A percentile compares a stretch with the other conserved stretches of the same genome.
Evolutionary conservation across 2,329 filamentous ascomycete species (phyloP).

Genomic region (Acarospora socialis): DNA sequence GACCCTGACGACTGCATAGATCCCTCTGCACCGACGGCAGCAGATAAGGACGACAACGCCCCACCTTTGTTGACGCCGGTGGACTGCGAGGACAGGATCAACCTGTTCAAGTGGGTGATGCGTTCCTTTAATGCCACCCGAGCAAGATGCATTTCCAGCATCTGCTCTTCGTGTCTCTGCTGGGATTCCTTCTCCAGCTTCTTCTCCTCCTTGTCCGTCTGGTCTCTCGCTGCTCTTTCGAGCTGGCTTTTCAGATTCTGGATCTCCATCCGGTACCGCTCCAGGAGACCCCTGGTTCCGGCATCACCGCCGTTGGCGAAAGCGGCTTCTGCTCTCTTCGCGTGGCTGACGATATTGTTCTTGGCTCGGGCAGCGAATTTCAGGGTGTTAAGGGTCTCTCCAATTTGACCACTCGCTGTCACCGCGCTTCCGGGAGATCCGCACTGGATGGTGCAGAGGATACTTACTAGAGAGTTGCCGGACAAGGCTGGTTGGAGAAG

Average conservation of each 20-base stretch:
- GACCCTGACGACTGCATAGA: too few species aligned
- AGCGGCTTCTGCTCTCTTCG: slow-evolving; percentile 86
- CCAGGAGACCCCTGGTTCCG: slow-evolving; percentile 71
- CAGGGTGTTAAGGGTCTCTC: slow-evolving; percentile 85
- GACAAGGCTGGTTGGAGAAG: slow-evolving; percentile 84
- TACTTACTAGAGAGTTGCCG: slow-evolving; percentile 88
- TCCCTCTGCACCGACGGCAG: too few species aligned
- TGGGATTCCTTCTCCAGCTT: slow-evolving; percentile 71
- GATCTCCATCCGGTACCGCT: slow-evolving; percentile 91
- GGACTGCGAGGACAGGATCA: slow-evolving; percentile 92
- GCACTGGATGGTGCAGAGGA: slow-evolving; percentile 90
- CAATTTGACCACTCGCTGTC: slow-evolving; percentile 57
- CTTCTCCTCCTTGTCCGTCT: slow-evolving; percentile 51
- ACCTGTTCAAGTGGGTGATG: slow-evolving; percentile 87
- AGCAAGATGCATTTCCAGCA: slow-evolving; percentile 95
- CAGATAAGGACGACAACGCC: slow-evolving; percentile 53
- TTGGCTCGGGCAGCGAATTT: slow-evolving; percentile 95
- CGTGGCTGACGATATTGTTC: slow-evolving; percentile 95
- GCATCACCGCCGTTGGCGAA: slow-evolving; percentile 68
- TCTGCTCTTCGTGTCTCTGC: slow-evolving; percentile 85
- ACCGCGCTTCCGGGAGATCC: slow-evolving; percentile 61
- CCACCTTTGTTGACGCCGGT: slow-evolving; percentile 77
- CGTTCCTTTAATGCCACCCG: slow-evolving; percentile 91
- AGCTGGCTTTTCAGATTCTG: slow-evolving; percentile 65
- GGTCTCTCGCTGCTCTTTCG: slow-evolving; percentile 61